phyloP scores from a whole-genome alignment of 2,329 filamentous ascomycete genomes.

The Penicillium sp. region DNA sequence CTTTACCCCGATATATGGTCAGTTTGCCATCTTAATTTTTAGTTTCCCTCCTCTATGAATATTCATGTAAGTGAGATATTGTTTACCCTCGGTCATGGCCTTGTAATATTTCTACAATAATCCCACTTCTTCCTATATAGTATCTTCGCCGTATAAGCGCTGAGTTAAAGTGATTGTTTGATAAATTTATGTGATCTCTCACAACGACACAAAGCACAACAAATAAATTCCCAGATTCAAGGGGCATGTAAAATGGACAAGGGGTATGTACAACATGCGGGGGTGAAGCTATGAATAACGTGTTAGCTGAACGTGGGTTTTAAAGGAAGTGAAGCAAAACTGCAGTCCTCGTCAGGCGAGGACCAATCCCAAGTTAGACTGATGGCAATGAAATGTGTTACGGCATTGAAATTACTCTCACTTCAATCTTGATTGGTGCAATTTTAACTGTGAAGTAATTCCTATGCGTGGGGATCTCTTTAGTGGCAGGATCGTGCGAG shows the following conservation, averaged over 20 bases:
- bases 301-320: neutral
- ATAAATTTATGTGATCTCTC: neutral
- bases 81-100: too few relatives aligned
- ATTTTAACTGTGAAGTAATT: neutral
- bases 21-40: too few relatives aligned
- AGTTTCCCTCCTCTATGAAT: too few relatives aligned
- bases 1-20: too few relatives aligned
- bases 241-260: neutral
- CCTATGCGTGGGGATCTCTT: neutral
- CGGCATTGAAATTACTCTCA: neutral
- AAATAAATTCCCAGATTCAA: neutral
- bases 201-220: neutral
- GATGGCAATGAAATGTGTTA: too few relatives aligned
- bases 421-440: neutral
- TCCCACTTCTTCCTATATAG: neutral
- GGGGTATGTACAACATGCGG: neutral
- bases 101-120: too few relatives aligned
- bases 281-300: neutral
- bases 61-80: too few relatives aligned
- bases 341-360: too few relatives aligned
- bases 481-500: constrained; percentile 1
- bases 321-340: neutral
- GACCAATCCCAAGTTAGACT: too few relatives aligned
- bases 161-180: neutral
- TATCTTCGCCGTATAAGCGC: neutral